Conservation (phyloP, 2,329 filamentous ascomycete species). For the Aspergillus phoenicis region DNA sequence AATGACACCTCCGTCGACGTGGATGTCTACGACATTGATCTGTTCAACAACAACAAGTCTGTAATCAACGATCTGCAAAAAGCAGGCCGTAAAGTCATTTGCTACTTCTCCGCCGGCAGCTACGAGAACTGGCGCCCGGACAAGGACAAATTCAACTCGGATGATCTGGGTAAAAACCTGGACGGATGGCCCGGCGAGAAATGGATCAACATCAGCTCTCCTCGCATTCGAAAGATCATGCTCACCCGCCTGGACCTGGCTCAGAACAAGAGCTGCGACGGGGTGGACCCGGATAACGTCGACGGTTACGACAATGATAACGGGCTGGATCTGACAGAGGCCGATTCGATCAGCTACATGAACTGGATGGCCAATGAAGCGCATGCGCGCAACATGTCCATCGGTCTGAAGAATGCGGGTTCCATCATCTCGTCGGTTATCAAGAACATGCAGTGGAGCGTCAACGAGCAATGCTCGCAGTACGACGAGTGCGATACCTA, state of each 20-base stretch:
- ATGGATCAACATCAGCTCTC: conserved; percentile 64
- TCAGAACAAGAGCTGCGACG: conserved; percentile 64
- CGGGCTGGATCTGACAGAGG: conserved; percentile 60
- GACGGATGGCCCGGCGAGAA: conserved; percentile 68
- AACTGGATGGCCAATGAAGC: conserved; percentile 62
- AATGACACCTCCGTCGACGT: conserved; percentile 54
- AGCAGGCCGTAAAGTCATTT: conserved; percentile 65
- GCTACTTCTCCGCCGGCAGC: conserved; percentile 74
- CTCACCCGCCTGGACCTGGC: conserved; percentile 61
- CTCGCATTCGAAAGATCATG: conserved; percentile 67
- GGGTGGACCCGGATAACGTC: conserved; percentile 71
- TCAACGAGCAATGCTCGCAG: conserved; percentile 70
- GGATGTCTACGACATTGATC: conserved; percentile 63
- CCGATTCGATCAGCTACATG: conserved; percentile 62
- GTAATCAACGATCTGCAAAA: conserved; percentile 54
- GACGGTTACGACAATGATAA: conserved; percentile 68
- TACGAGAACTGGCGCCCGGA: conserved; percentile 68
- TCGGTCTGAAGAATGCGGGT: conserved; percentile 70
- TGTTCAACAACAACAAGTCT: conserved; percentile 56
- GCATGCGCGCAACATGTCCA: conserved; percentile 57
- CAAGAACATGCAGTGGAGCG: conserved; percentile 62
- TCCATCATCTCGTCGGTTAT: conserved; percentile 58
- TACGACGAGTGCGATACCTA: conserved; percentile 63
- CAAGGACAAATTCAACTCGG: conserved; percentile 54
- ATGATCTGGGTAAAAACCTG: conserved; percentile 61